Percentiles rank a stretch among this genome's conserved stretches.
Evolutionary conservation across 495 filamentous ascomycete species (phyloP).

Genomic region (Aspergillus sclerotioniger): DNA sequence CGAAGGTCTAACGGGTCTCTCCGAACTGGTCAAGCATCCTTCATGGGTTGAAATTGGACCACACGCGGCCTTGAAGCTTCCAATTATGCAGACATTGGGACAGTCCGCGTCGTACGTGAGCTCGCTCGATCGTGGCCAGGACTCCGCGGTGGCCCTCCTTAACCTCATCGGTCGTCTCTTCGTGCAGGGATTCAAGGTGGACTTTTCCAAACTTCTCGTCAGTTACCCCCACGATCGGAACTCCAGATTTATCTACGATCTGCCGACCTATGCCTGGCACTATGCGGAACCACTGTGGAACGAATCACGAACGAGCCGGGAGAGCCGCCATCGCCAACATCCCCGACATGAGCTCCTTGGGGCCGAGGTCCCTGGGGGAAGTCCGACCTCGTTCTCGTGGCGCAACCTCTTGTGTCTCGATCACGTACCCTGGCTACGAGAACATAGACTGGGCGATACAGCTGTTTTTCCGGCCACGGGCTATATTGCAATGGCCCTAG

Average conservation of each 20-base stretch:
- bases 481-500: conserved; percentile 1
- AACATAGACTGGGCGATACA: conserved; percentile 3
- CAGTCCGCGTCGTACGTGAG: neutral
- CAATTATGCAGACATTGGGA: neutral
- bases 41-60: conserved; percentile 5
- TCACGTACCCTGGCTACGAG: conserved; percentile 19
- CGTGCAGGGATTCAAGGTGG: neutral
- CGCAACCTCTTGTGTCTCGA: conserved; percentile 16
- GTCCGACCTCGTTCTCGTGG: conserved; percentile 12
- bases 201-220: neutral
- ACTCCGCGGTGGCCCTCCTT: neutral
- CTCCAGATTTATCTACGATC: conserved; percentile 7
- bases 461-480: conserved; percentile 5
- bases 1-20: neutral
- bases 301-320: conserved; percentile 15
- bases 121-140: neutral
- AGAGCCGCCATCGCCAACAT: conserved; percentile 11
- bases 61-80: conserved; percentile 3
- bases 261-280: conserved; percentile 30
- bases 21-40: neutral
- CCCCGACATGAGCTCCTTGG: conserved; percentile 23
- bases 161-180: conserved; percentile 5
- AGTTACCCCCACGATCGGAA: neutral
- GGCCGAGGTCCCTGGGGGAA: conserved; percentile 3
- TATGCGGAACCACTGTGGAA: conserved; percentile 20